Evolutionary conservation across 441 rosid species (phyloP), one percentile per base, ranked within the genome.

Genomic region (Pelargonium australe): DNA sequence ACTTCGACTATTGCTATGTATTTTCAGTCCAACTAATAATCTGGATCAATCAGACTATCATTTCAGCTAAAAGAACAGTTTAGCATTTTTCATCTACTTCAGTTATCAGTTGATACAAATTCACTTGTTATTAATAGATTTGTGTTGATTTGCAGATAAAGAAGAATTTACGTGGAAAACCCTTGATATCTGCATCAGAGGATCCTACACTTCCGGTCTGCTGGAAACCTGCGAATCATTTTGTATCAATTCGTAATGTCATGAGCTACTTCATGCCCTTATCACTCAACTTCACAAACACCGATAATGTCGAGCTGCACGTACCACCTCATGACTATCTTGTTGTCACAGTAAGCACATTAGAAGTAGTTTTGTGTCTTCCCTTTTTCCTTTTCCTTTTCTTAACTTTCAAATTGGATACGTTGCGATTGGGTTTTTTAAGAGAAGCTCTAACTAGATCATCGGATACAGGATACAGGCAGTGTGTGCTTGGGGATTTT

Each of bases 401-500:
- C 11, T n/a, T 3, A 49, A 6, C 14, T 53, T 53, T 19, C 7
- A 7, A 14, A 3, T n/a, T 53, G 20, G 60, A 53, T 53, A 53
- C 19, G 20, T 14, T 5, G 17, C 1, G 12, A 51, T 13, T 51
- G 14, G 14, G 19, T n/a, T n/a, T n/a, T 16, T 14, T 14, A 6
- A 14, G 60, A 53, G 60, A 53, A 14, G 19, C 40, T 37, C 41
- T 75, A 64, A 72, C 20, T 19, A 53, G 60, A 53, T 53, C 60
- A 53, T 66, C 31, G 4, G 19, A 75, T 58, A n/a, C 82, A 88
- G 94, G 68, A 78, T 47, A 76, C 8, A 1, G 86, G 87, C 37
- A 85, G 83, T 75, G 86, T 74, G 16, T 88, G 94, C 80, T 73
- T 88, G 65, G 93, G 91, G 58, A 80, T 86, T 69, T 63, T 88